Conservation (phyloP, 23 red algal genomes). For the Gracilaria vermiculophylla region DNA sequence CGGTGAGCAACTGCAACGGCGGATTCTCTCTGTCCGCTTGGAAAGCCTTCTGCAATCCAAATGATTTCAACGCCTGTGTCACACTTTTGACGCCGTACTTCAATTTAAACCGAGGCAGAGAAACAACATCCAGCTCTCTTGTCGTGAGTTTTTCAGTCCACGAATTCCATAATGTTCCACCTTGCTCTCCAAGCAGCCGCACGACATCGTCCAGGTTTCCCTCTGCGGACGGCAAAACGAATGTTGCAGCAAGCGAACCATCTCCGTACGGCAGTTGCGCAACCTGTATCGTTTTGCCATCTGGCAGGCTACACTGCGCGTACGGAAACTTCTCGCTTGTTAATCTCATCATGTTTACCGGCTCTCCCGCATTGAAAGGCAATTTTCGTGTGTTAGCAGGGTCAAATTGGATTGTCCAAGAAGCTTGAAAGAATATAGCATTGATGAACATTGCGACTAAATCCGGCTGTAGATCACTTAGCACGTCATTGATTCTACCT, state of each 20-base stretch:
- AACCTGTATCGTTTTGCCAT: not conserved
- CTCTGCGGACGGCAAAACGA: slow-evolving; percentile 7
- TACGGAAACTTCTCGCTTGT: slow-evolving; percentile 5
- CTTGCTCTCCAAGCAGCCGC: not conserved
- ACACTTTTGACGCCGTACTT: slow-evolving; percentile 46
- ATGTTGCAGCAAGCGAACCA: slow-evolving; percentile 1
- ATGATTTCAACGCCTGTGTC: not conserved
- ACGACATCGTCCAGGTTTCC: slow-evolving; percentile 18
- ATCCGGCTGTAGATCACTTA: not conserved
- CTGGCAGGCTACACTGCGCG: not conserved
- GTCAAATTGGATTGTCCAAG: slow-evolving; percentile 44
- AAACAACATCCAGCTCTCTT: not conserved
- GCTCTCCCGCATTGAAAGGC: not conserved
- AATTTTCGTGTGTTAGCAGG: not conserved
- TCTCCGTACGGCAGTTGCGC: slow-evolving; percentile 32
- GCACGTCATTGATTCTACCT: slow-evolving; percentile 13
- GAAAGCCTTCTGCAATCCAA: slow-evolving; percentile 33
- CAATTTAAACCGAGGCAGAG: slow-evolving; percentile 28
- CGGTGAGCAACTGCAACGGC: not conserved
- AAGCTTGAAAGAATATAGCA: slow-evolving; percentile 46
- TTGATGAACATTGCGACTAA: slow-evolving; percentile 44
- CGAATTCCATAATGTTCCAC: not conserved
- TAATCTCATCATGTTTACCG: slow-evolving; percentile 7
- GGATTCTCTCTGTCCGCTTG: not conserved
- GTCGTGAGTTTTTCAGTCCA: not conserved